phyloP scores from a whole-genome alignment of 305 asterid species.

The Fraxinus platypoda region DNA sequence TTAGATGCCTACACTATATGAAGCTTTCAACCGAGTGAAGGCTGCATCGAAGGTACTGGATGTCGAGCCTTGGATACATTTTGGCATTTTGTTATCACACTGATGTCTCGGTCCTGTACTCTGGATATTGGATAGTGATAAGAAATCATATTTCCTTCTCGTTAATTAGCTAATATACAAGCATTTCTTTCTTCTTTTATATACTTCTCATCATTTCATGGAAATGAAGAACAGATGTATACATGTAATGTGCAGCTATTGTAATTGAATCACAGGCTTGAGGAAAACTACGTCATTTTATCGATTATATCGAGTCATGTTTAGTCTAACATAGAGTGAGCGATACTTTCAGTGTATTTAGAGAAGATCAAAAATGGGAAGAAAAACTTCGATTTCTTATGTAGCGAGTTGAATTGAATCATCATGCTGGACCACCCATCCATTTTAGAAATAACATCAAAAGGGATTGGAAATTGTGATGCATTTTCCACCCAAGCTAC shows the following conservation, averaged over 20 bases:
- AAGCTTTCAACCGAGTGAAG: conserved; percentile 37
- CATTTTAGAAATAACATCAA: not conserved
- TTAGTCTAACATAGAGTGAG: no score
- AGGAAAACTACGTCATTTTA: not conserved
- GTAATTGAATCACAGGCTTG: not conserved
- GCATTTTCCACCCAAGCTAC: not conserved
- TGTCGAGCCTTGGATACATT: conserved; percentile 7
- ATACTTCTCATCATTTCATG: conserved; percentile 14
- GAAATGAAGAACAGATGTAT: conserved; percentile 39
- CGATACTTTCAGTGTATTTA: no score
- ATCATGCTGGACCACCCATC: no score
- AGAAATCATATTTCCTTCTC: conserved; percentile 37
- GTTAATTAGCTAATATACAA: conserved; percentile 47
- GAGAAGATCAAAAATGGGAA: no score
- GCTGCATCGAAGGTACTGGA: conserved; percentile 26
- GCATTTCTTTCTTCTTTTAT: conserved; percentile 5
- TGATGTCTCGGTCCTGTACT: conserved; percentile 28
- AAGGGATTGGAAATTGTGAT: not conserved
- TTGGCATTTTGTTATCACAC: conserved; percentile 37
- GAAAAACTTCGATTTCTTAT: no score
- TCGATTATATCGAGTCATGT: no score
- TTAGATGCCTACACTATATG: conserved; percentile 63
- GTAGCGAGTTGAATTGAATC: no score
- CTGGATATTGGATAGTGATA: conserved; percentile 42
- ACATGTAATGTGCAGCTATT: conserved; percentile 25